Percentiles rank a stretch among this genome's conserved stretches.
Evolutionary conservation across 345 rosid species (phyloP).

Genomic region (Hibiscus tridactylites): DNA sequence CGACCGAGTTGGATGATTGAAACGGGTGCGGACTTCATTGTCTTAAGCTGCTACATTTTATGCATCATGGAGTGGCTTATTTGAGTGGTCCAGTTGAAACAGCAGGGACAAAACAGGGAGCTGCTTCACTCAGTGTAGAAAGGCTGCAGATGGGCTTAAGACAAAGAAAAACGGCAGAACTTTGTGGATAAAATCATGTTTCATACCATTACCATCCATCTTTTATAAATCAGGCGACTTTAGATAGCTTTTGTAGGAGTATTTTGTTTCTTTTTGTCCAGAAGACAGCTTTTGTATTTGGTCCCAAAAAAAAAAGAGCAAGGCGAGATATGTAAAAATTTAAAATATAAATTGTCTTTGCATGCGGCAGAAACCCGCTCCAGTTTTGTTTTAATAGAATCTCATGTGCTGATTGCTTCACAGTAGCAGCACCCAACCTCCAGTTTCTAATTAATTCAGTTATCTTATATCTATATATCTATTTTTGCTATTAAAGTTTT

Average conservation of each 20-base stretch:
- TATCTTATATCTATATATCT: no score
- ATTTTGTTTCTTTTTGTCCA: no score
- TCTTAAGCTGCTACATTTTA: background rate
- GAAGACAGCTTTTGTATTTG: background rate
- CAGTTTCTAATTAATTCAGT: no score
- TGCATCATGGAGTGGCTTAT: no score
- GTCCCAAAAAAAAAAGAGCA: conserved; percentile 15
- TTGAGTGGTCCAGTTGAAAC: conserved; percentile 18
- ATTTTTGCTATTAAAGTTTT: no score
- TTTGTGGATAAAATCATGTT: conserved; percentile 15
- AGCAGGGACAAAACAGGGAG: conserved; percentile 8
- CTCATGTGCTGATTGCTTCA: background rate
- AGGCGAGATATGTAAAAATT: conserved; percentile 4
- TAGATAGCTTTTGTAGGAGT: background rate
- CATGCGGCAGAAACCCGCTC: background rate
- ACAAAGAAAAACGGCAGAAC: conserved; percentile 13
- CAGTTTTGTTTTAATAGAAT: background rate
- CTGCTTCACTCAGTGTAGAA: conserved; percentile 13
- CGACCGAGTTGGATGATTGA: conserved; percentile 24
- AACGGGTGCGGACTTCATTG: background rate
- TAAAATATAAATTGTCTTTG: background rate
- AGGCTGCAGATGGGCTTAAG: conserved; percentile 25
- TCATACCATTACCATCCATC: conserved; percentile 7
- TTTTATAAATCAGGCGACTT: background rate
- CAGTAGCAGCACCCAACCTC: background rate